phyloP scores from a whole-genome alignment of 129 eudicot species.

The Flaveria brownii region DNA sequence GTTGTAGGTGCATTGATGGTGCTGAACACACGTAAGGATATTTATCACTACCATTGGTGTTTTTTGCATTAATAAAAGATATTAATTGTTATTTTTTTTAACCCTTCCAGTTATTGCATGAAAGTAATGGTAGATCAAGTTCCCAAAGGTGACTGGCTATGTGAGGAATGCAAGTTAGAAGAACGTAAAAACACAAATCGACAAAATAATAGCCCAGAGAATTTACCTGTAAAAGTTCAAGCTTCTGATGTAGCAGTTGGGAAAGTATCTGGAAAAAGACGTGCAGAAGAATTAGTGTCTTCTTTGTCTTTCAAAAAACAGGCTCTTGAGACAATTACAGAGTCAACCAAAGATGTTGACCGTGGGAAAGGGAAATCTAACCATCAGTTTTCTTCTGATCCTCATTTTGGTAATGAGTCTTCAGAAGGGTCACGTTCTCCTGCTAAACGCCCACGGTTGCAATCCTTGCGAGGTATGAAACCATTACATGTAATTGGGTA shows the following conservation, averaged over 20 bases:
- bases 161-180: constrained; percentile 71
- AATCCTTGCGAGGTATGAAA: constrained; percentile 39
- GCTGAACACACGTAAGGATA: constrained; percentile 95
- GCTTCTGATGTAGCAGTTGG: constrained; percentile 41
- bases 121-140: constrained; percentile 57
- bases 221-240: constrained; percentile 46
- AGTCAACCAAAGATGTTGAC: constrained; percentile 55
- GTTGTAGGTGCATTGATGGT: constrained; percentile 86
- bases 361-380: constrained; percentile 42
- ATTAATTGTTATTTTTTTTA: constrained; percentile 2
- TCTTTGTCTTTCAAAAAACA: constrained; percentile 60
- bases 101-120: constrained; percentile 70
- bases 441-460: constrained; percentile 43
- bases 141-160: constrained; percentile 92
- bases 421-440: constrained; percentile 48
- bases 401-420: constrained; percentile 31
- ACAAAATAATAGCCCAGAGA: constrained; percentile 29
- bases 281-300: constrained; percentile 58
- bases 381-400: constrained; percentile 39
- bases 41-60: constrained; percentile 1
- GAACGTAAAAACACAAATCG: constrained; percentile 34
- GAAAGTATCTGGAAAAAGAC: constrained; percentile 52
- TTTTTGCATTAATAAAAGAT: not conserved
- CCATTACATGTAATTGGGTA: not conserved
- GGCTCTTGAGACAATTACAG: constrained; percentile 46